Percentiles rank a stretch among this genome's conserved stretches.
Conservation (phyloP, 768 basidiomycete species). For the Udeniomyces megalosporus region DNA sequence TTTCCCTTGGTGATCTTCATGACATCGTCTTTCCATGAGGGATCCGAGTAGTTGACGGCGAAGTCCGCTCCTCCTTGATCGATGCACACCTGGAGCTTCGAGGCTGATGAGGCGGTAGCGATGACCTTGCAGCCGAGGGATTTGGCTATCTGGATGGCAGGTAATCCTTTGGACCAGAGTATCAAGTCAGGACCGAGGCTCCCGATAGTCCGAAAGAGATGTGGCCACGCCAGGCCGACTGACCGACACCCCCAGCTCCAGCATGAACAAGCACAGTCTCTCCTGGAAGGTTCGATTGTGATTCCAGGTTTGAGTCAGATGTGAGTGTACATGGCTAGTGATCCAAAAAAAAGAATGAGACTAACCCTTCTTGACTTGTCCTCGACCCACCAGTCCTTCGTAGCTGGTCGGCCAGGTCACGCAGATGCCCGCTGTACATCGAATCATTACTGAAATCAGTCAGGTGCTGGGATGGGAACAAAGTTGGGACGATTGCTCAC, state of each 20-base stretch:
- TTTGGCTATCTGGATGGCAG: constrained; percentile 85
- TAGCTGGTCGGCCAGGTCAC: constrained; percentile 47
- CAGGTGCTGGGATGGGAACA: not conserved
- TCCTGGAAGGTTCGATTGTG: no score
- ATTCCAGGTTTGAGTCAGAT: no score
- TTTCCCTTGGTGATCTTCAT: constrained; percentile 62
- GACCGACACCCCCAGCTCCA: constrained; percentile 86
- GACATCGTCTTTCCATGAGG: constrained; percentile 80
- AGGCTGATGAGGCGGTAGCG: constrained; percentile 48
- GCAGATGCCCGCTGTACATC: not conserved
- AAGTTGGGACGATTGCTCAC: constrained; percentile 26
- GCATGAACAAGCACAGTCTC: constrained; percentile 90
- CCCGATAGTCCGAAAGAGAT: not conserved
- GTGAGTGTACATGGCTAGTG: no score
- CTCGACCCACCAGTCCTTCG: constrained; percentile 74
- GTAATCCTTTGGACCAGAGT: constrained; percentile 32
- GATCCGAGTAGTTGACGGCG: constrained; percentile 56
- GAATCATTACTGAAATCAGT: not conserved
- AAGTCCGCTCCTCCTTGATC: constrained; percentile 67
- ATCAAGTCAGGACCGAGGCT: not conserved
- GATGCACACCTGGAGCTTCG: constrained; percentile 65
- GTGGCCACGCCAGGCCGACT: not conserved
- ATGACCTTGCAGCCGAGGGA: constrained; percentile 47
- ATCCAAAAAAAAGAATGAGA: no score
- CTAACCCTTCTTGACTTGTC: constrained; percentile 58